Percentiles rank a stretch among this genome's conserved stretches.
Conservation (phyloP, 2,329 filamentous ascomycete species). For the Dryadomyces sulphureus region DNA sequence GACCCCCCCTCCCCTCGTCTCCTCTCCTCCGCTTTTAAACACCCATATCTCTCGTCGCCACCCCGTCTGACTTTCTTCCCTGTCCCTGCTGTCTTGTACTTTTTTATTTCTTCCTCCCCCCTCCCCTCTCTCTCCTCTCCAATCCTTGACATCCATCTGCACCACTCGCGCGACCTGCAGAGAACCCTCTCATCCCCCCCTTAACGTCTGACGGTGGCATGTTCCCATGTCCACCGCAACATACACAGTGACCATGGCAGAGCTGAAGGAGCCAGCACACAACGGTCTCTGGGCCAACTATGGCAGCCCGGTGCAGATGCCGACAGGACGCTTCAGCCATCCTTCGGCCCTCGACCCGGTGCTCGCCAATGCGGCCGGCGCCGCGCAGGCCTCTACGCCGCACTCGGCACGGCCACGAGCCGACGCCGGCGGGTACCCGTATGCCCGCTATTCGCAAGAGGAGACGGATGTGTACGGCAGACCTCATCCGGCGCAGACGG, state of each 20-base stretch:
- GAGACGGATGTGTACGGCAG: constrained; percentile 39
- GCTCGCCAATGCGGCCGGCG: constrained; percentile 20
- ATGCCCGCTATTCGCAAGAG: constrained; percentile 39
- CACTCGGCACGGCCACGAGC: constrained; percentile 35
- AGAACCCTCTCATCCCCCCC: neutral
- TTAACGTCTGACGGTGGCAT: constrained; percentile 21
- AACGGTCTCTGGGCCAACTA: constrained; percentile 45
- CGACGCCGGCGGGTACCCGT: constrained; percentile 32
- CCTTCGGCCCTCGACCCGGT: constrained; percentile 29
- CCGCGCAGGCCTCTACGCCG: constrained; percentile 21
- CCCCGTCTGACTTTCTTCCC: neutral
- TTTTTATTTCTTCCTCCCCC: neutral
- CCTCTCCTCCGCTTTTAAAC: constrained; percentile 1
- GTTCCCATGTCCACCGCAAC: constrained; percentile 47
- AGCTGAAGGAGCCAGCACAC: constrained; percentile 46
- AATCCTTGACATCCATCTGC: neutral
- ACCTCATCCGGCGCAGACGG: constrained; percentile 15
- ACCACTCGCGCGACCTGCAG: no score
- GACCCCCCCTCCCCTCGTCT: neutral
- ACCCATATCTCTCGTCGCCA: neutral
- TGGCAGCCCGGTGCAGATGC: constrained; percentile 36
- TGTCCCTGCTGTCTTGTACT: neutral
- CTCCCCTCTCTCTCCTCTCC: neutral
- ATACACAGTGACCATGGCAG: constrained; percentile 48
- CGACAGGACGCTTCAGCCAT: constrained; percentile 34